Evolutionary conservation across 371 early-diverging fungal genomes (phyloP).

Genomic region (Mucor lusitanicus): DNA sequence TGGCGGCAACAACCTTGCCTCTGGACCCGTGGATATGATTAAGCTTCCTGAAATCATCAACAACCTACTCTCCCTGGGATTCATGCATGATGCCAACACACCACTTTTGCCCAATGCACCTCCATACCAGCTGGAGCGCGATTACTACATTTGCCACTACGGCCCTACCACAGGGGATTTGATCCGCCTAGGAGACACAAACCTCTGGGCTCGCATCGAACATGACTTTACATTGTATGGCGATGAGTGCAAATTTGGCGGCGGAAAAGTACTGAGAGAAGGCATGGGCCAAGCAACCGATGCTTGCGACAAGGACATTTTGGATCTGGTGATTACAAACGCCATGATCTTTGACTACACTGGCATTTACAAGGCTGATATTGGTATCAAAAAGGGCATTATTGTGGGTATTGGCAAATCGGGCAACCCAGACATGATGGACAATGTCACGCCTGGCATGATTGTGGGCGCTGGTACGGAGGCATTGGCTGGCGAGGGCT

Average conservation of each 20-base stretch:
- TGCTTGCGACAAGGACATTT: conserved; percentile 60
- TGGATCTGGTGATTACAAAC: conserved; percentile 94
- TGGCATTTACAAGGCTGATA: conserved; percentile 95
- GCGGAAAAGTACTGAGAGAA: conserved; percentile 87
- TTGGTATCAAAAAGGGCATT: conserved; percentile 84
- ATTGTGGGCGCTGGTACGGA: conserved; percentile 89
- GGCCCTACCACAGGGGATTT: conserved; percentile 93
- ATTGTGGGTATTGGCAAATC: conserved; percentile 94
- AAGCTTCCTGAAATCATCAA: conserved; percentile 52
- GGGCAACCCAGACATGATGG: conserved; percentile 95
- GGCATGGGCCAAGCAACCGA: conserved; percentile 92
- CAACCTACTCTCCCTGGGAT: conserved; percentile 48
- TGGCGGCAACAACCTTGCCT: conserved; percentile 85
- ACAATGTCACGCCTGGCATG: conserved; percentile 87
- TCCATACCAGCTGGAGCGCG: conserved; percentile 69
- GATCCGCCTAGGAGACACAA: conserved; percentile 86
- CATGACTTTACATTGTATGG: conserved; percentile 87
- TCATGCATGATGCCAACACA: conserved; percentile 60
- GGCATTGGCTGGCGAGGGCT: conserved; percentile 89
- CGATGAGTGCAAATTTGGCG: conserved; percentile 90
- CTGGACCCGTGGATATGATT: conserved; percentile 67
- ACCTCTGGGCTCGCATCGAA: conserved; percentile 86
- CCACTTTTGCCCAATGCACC: conserved; percentile 35
- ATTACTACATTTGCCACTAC: conserved; percentile 84
- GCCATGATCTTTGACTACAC: conserved; percentile 89